phyloP scores from a whole-genome alignment of 148 eudicot genomes.

The Amaranthus cruentus region DNA sequence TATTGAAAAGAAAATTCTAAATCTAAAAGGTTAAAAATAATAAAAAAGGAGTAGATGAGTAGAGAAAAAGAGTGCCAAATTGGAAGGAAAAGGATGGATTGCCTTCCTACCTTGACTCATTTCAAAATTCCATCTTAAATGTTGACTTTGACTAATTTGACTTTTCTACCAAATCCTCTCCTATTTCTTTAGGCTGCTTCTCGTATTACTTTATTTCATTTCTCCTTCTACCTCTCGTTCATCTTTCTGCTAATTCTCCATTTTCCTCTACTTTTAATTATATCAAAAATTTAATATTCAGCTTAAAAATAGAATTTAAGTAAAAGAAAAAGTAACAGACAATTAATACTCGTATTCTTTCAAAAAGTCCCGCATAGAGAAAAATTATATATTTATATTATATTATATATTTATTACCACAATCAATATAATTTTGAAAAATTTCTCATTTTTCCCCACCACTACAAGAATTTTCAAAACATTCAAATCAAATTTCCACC shows the following conservation, averaged over 20 bases:
- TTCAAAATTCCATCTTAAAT: constrained; percentile 9
- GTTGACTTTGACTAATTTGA: constrained; percentile 24
- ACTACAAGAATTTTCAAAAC: not conserved
- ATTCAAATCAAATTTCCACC: not conserved
- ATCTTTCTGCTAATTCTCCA: not conserved
- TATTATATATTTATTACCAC: no score
- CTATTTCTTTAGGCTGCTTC: not conserved
- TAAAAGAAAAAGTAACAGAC: no score
- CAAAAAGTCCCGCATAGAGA: no score
- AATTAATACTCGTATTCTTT: no score
- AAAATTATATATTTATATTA: no score
- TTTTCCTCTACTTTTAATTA: not conserved
- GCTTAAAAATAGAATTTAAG: no score
- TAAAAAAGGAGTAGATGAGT: no score
- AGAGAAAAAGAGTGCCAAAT: not conserved
- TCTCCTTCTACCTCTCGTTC: not conserved
- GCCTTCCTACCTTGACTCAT: constrained; percentile 31
- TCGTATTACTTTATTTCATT: not conserved
- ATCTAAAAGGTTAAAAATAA: not conserved
- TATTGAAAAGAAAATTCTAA: not conserved
- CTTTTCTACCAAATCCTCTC: constrained; percentile 13
- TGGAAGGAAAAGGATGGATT: not conserved
- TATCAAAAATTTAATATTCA: not conserved
- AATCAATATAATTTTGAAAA: not conserved
- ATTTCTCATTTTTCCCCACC: not conserved